Percentiles rank a stretch among this genome's conserved stretches.
Evolutionary conservation across 176 grass and related monocot species (phyloP).

Genomic region (Aegilops speltoides): DNA sequence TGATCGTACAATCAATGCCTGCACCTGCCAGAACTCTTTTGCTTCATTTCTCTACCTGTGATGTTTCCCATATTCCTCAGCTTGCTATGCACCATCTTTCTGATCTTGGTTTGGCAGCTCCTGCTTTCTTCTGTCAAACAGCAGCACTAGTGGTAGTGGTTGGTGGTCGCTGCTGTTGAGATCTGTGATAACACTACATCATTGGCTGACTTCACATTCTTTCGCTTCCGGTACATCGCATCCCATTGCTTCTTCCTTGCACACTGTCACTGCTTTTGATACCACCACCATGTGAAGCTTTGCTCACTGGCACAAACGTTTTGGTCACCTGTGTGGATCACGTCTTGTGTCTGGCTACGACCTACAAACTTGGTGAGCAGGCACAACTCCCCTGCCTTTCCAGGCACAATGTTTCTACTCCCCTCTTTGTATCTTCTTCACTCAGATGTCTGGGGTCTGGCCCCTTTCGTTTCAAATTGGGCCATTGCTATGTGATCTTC

Average conservation of each 20-base stretch:
- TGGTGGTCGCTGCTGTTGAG: neutral
- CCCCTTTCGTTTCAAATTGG: neutral
- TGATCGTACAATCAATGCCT: neutral
- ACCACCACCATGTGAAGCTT: neutral
- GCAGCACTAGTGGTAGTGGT: neutral
- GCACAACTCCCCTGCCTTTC: neutral
- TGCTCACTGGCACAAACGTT: neutral
- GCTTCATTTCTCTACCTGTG: neutral
- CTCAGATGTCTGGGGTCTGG: neutral
- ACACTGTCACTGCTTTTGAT: neutral
- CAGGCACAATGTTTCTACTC: neutral
- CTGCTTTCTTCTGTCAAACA: neutral
- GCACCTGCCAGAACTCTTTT: neutral
- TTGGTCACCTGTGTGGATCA: neutral
- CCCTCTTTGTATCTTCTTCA: neutral
- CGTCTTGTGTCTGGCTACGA: neutral
- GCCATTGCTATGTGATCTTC: neutral
- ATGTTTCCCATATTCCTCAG: neutral
- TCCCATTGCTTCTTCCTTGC: neutral
- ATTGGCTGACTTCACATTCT: neutral
- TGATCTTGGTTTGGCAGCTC: neutral
- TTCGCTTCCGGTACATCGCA: neutral
- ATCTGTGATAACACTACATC: neutral
- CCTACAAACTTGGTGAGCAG: neutral
- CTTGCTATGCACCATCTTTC: neutral